These are phyloP conservation scores for Leccinum huronense DNA, from an alignment of 1,284 basidiomycete species.

Conservation along the genomic window DNA sequence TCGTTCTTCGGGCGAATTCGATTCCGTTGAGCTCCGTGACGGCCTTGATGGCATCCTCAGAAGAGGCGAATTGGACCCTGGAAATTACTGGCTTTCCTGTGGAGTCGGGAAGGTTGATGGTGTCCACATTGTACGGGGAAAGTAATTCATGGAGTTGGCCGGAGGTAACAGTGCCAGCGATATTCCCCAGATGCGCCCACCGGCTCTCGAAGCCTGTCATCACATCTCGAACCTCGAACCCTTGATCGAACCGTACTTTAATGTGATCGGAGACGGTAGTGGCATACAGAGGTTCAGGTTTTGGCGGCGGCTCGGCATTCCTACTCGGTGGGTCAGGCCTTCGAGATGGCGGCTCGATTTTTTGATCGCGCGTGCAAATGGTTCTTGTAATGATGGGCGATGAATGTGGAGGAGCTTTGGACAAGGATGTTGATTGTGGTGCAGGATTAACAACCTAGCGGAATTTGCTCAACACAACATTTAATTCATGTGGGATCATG, in stretches of 20 bases:
- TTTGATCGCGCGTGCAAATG: background rate
- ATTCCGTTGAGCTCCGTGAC: conserved; percentile 47
- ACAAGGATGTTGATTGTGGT: background rate
- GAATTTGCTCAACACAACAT: conserved; percentile 2
- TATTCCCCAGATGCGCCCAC: conserved; percentile 39
- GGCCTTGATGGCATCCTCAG: conserved; percentile 50
- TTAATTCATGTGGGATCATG: background rate
- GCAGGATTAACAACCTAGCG: background rate
- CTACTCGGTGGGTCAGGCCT: conserved; percentile 3
- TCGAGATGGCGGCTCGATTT: background rate
- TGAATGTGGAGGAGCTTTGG: background rate
- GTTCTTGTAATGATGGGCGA: background rate
- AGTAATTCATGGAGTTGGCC: conserved; percentile 21
- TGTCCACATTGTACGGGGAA: conserved; percentile 42
- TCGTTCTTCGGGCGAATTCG: conserved; percentile 36
- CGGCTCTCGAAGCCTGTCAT: conserved; percentile 45
- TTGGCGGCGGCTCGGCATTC: conserved; percentile 10
- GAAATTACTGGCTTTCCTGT: conserved; percentile 32
- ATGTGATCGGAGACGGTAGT: conserved; percentile 30
- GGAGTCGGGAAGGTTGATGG: conserved; percentile 36
- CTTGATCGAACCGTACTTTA: conserved; percentile 39
- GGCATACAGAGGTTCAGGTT: conserved; percentile 20
- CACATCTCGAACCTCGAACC: conserved; percentile 40
- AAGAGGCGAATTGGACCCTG: conserved; percentile 45
- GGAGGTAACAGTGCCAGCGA: conserved; percentile 25